Evolutionary conservation across 345 rosid genomes (phyloP).

Genomic region (Hirschfeldia incana): DNA sequence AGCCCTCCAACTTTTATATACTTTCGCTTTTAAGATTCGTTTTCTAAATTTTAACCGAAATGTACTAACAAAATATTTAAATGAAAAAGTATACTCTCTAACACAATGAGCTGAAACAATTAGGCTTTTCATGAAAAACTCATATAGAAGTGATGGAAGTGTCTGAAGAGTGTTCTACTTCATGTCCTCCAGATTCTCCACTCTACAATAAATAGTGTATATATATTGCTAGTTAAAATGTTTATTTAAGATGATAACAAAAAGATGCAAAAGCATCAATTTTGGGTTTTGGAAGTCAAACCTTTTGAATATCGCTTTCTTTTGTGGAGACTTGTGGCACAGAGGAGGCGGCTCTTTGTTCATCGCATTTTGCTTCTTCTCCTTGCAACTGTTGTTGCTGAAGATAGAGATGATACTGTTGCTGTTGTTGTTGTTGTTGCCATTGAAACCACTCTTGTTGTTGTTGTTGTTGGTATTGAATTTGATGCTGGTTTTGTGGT

Average conservation of each 20-base stretch:
- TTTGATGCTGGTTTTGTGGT: conserved; percentile 47
- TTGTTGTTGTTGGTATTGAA: conserved; percentile 36
- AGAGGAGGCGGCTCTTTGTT: conserved; percentile 29
- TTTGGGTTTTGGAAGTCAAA: conserved; percentile 13
- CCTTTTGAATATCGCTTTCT: conserved; percentile 29
- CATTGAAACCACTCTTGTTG: conserved; percentile 45
- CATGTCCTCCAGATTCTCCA: conserved; percentile 32
- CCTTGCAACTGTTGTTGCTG: conserved; percentile 43
- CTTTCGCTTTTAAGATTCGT: neutral
- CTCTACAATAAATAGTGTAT: conserved; percentile 26
- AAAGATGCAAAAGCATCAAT: neutral
- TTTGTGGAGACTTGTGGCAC: conserved; percentile 33
- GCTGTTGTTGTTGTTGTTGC: conserved; percentile 38
- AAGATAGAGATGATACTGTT: conserved; percentile 21
- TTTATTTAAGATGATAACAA: neutral
- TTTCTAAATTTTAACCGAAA: neutral
- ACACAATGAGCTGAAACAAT: conserved; percentile 4
- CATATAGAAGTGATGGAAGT: conserved; percentile 33
- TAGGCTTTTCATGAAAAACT: neutral
- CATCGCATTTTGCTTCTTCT: conserved; percentile 35
- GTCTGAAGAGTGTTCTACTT: conserved; percentile 21
- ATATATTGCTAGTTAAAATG: neutral
- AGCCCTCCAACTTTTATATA: conserved; percentile 10
- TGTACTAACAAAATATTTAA: neutral
- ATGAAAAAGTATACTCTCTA: neutral